Evolutionary conservation across 1,284 basidiomycete genomes (phyloP).

Genomic region (Ceratobasidium theobromae): DNA sequence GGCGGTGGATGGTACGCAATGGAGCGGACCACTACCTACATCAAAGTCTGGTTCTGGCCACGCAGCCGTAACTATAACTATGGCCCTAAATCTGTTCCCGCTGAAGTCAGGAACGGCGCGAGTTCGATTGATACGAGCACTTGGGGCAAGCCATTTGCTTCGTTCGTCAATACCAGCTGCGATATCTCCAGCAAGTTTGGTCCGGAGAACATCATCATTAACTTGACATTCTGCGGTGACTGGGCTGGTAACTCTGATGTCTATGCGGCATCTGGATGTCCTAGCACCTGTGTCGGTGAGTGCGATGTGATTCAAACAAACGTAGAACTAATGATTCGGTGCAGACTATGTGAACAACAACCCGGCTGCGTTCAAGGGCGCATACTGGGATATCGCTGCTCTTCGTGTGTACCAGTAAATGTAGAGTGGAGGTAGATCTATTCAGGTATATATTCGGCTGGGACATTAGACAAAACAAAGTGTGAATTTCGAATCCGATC

Average conservation of each 20-base stretch:
- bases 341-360: constrained; percentile 48
- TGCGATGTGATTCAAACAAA: neutral
- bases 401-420: constrained; percentile 49
- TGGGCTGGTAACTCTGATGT: constrained; percentile 47
- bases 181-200: constrained; percentile 48
- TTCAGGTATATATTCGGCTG: neutral
- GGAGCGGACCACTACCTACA: constrained; percentile 52
- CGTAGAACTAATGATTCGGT: neutral
- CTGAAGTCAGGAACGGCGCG: constrained; percentile 49
- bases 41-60: constrained; percentile 64
- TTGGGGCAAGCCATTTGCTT: constrained; percentile 52
- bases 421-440: neutral
- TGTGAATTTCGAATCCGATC: too few relatives aligned
- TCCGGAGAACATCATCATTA: constrained; percentile 53
- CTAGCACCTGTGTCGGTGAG: constrained; percentile 36
- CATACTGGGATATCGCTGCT: constrained; percentile 56
- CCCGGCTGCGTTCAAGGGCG: constrained; percentile 51
- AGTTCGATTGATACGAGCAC: constrained; percentile 49
- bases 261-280: constrained; percentile 42
- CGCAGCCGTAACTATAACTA: too few relatives aligned
- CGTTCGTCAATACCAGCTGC: constrained; percentile 50
- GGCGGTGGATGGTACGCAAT: constrained; percentile 66
- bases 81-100: constrained; percentile 49
- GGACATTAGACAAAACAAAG: neutral
- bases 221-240: constrained; percentile 47